These are phyloP conservation scores for Barbarea vulgaris DNA, from an alignment of 345 rosid species.

Conservation along the genomic window DNA sequence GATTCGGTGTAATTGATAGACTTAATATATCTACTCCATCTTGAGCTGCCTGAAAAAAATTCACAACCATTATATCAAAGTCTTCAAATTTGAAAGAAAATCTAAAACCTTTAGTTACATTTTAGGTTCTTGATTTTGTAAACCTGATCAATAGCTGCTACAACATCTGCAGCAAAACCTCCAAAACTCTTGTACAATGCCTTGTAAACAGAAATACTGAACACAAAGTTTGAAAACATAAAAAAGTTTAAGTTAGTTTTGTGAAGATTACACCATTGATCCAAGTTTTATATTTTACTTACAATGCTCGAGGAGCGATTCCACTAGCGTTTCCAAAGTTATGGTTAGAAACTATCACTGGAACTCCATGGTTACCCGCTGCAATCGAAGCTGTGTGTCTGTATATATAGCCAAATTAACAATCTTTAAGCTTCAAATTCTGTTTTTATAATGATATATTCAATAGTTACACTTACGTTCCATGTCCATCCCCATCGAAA, in stretches of 20 bases:
- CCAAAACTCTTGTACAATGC: conserved; percentile 92
- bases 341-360: conserved; percentile 82
- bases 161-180: conserved; percentile 98
- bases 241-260: not conserved
- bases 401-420: conserved; percentile 32
- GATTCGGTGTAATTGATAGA: conserved; percentile 86
- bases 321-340: conserved; percentile 96
- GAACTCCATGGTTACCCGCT: conserved; percentile 93
- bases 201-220: conserved; percentile 89
- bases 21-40: conserved; percentile 95
- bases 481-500: conserved; percentile 96
- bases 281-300: conserved; percentile 37
- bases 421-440: conserved; percentile 10
- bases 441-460: not conserved
- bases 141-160: conserved; percentile 99
- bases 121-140: conserved; percentile 4
- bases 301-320: conserved; percentile 98
- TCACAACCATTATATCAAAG: not conserved
- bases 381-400: conserved; percentile 98
- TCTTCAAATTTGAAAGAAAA: not conserved
- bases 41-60: conserved; percentile 79
- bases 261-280: not conserved
- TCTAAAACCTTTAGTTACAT: not conserved
- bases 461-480: conserved; percentile 69
- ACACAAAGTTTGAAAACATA: conserved; percentile 20